Base-by-base conservation (phyloP, 1,139 yeast species). In the Suhomyces anneliseae region DNA sequence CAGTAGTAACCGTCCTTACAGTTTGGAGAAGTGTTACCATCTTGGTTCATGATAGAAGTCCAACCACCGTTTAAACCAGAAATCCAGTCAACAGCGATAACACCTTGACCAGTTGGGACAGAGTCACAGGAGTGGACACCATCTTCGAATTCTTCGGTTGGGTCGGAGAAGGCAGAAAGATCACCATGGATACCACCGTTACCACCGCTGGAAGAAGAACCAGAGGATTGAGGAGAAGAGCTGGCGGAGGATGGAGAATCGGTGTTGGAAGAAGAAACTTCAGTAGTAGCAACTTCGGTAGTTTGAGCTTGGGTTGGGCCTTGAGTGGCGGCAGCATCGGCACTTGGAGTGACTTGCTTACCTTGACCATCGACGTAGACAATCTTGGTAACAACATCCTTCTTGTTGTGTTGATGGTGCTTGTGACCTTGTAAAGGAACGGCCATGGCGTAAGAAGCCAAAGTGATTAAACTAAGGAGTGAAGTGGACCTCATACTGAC, bases 1-100 rank as follows among this genome's bases (percentile, higher is more conserved):
- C 95, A 87, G 78, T 85, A 85, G 60, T 80, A 78, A 50, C 90
- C 93, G 52, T 85, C 90, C 55, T 76, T 65, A 76, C 95, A 87
- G 40, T 74, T 64, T 50, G 86, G 78, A 50, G 89, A 84, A 50
- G 90, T 82, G 42, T 82, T 76, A 61, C 87, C 87, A 55, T 78
- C 66, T 59, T 74, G 66, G 64, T 81, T 81, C 74, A 83, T 83
- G 57, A 86, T 72, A 64, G 89, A 85, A 42, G 93, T 77, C 83
- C 81, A 87, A 54, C 93, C 93, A 60, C 88, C 90, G 55, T 59
- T 56, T 48, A 76, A 77, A 54, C 76, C 85, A 62, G 62, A 71
- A 60, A 65, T 60, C 74, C 69, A 84, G 65, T 78, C 76, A 45
- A 85, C 72, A 43, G 85, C 67, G 62, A 85, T 72, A 48, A 84